Percentiles rank a stretch among this genome's conserved stretches.
Evolutionary conservation across 2,329 filamentous ascomycete genomes (phyloP).

Genomic region (Aspergillus fischeri): DNA sequence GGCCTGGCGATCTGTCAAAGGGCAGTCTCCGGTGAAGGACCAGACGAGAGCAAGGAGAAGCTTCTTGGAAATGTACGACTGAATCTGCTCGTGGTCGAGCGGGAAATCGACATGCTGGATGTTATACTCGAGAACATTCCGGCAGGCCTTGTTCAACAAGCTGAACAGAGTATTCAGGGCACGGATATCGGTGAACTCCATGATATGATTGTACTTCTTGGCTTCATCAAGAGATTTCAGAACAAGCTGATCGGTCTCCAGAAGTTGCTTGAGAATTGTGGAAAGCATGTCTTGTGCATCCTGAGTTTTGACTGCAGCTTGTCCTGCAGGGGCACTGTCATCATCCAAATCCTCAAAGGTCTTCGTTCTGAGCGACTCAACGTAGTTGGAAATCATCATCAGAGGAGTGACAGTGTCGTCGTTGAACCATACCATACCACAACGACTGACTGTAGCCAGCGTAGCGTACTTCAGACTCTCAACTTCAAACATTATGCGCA

Average conservation of each 20-base stretch:
- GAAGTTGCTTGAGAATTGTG: slow-evolving; percentile 68
- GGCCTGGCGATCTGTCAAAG: slow-evolving; percentile 75
- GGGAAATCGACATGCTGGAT: slow-evolving; percentile 91
- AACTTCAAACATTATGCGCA: slow-evolving; percentile 99
- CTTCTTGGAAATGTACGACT: slow-evolving; percentile 89
- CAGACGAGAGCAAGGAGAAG: slow-evolving; percentile 87
- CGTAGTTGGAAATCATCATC: slow-evolving; percentile 91
- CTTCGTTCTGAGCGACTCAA: slow-evolving; percentile 74
- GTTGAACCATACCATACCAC: slow-evolving; percentile 99
- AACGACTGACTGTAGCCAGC: slow-evolving; percentile 96
- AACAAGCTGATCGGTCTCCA: slow-evolving; percentile 78
- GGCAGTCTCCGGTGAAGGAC: slow-evolving; percentile 94
- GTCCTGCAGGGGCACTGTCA: slow-evolving; percentile 72
- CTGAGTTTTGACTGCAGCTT: slow-evolving; percentile 72
- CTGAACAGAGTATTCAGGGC: slow-evolving; percentile 93
- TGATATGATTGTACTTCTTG: slow-evolving; percentile 82
- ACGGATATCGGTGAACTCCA: slow-evolving; percentile 92
- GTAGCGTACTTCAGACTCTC: slow-evolving; percentile 97
- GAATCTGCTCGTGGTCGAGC: slow-evolving; percentile 82
- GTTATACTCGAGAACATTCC: slow-evolving; percentile 94
- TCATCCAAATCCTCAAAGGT: slow-evolving; percentile 95
- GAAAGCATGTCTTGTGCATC: slow-evolving; percentile 76
- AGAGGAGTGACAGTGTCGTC: slow-evolving; percentile 90
- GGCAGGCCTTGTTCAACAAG: slow-evolving; percentile 86
- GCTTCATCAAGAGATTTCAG: slow-evolving; percentile 72